These are phyloP conservation scores for Flaveria robusta DNA, from an alignment of 129 eudicot genomes.

Conservation along the genomic window DNA sequence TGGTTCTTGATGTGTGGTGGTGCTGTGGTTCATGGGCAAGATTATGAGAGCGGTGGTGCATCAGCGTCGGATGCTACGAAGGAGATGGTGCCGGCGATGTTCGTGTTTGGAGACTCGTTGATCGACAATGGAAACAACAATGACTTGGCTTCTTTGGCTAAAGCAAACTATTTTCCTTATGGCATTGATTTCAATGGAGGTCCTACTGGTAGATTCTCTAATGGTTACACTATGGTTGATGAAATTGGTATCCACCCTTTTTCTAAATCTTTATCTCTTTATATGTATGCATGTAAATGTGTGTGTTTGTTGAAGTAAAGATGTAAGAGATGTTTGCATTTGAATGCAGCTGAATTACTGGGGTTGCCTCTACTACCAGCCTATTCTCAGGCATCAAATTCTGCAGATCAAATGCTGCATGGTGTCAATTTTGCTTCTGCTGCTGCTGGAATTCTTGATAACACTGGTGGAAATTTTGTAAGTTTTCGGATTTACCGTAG, in stretches of 20 bases:
- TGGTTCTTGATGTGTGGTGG: slow-evolving; percentile 20
- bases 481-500: slow-evolving; percentile 22
- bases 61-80: slow-evolving; percentile 28
- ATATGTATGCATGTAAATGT: neutral
- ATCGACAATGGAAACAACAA: slow-evolving; percentile 89
- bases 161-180: slow-evolving; percentile 87
- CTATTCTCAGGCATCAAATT: slow-evolving; percentile 53
- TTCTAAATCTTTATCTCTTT: too few species aligned
- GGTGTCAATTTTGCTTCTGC: slow-evolving; percentile 97
- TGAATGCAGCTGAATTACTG: slow-evolving; percentile 66
- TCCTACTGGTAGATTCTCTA: slow-evolving; percentile 82
- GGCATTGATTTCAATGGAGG: slow-evolving; percentile 84
- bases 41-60: slow-evolving; percentile 32
- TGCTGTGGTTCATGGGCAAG: slow-evolving; percentile 24
- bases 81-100: slow-evolving; percentile 87
- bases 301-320: neutral
- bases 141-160: slow-evolving; percentile 75
- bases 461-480: slow-evolving; percentile 87
- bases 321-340: slow-evolving; percentile 1
- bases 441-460: slow-evolving; percentile 95
- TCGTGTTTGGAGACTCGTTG: slow-evolving; percentile 84
- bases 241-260: slow-evolving; percentile 51
- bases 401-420: slow-evolving; percentile 66
- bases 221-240: slow-evolving; percentile 93
- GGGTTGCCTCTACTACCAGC: slow-evolving; percentile 86